Base-by-base conservation (phyloP, 2,329 filamentous ascomycete species). In the Fusarium sterilihyphosum region DNA sequence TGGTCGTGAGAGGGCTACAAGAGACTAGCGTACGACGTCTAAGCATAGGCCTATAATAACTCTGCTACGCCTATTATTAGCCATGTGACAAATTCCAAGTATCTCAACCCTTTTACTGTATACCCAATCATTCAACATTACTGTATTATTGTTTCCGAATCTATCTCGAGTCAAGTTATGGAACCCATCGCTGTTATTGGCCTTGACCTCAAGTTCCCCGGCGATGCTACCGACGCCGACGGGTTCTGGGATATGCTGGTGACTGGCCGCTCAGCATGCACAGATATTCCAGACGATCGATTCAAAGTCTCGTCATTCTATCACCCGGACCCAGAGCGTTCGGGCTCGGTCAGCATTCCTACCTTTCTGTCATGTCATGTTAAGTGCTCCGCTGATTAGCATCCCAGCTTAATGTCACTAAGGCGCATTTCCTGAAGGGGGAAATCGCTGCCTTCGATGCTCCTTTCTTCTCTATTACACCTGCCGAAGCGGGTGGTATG, bases 391-490 rank as follows among this genome's bases (percentile, higher is more conserved):
- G 10, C 43, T 49, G 12, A 49, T 6, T 20, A 38, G 17, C 20
- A 22, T 31, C 6, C 6, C 2, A 63, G 60, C 60, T 63, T 13
- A 63, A 63, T 46, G 50, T 63, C 16, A 63, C 60, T 3, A 63
- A 18, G 33, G 49, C 53, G 17, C 53, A 65, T 38, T 65, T 65
- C 3, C 16, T 65, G 17, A 60, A 60, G 33, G 56, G 52, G 2
- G 63, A 61, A 16, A 53, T 70, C 5, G 43, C 46, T 18, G 56
- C 43, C 14, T 71, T 71, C n/a, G 83, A 85, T 72, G 43, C 80
- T 11, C 61, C 68, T 3, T 84, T 86, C 71, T 86, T 86, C 74
- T 78, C 79, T 43, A 83, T 85, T 37, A 80, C 77, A 1, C 78
- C 80, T 2, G 71, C 78, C n/a, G 84, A 86, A 65, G 82, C 82